Evolutionary conservation across 2,329 filamentous ascomycete genomes (phyloP), one percentile per base, ranked within the genome.

Genomic region (Apiospora sp.): DNA sequence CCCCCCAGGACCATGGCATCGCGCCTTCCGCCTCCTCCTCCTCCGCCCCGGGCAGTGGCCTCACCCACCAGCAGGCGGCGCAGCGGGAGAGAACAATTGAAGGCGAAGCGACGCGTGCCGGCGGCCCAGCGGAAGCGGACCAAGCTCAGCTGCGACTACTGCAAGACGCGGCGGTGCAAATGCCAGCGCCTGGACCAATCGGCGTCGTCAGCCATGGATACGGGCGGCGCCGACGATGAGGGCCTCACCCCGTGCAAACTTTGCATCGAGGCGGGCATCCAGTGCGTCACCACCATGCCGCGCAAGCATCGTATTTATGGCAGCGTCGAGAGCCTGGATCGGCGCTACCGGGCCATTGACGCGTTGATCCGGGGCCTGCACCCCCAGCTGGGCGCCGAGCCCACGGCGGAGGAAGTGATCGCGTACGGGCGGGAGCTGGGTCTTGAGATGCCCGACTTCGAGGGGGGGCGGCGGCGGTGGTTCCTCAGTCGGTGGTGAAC

Each of bases 221-320:
- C 43, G 22, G 72, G 75, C n/a, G 48, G 46, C 37, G 30, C 13
- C 5, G 27, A 48, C 13, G 48, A 67, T 8, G 75, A 77, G 30
- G 73, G 74, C 3, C 76, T 79, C n/a, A 76, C 79, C 44, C 74
- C 79, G 3, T 85, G 84, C 72, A 81, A 83, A 61, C 80, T 81
- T 71, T 86, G 84, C 73, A 75, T 80, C 68, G 78, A 82, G 68
- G 80, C 79, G 34, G 81, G 81, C 12, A 81, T 83, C 37, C 76
- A 77, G 46, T 86, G 84, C 75, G 82, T 85, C 74, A 84, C 81
- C 10, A 85, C 83, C 14, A 77, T 85, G 48, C 84, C 84, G 7
- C 81, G 84, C 34, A 85, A 85, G 74, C 83, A 84, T 51, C 78
- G 84, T 46, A 83, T 85, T 14, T 85, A 86, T 71, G 84, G 84